Conservation (phyloP, 2,329 filamentous ascomycete genomes). For the Phaeophleospora eucalypticola region DNA sequence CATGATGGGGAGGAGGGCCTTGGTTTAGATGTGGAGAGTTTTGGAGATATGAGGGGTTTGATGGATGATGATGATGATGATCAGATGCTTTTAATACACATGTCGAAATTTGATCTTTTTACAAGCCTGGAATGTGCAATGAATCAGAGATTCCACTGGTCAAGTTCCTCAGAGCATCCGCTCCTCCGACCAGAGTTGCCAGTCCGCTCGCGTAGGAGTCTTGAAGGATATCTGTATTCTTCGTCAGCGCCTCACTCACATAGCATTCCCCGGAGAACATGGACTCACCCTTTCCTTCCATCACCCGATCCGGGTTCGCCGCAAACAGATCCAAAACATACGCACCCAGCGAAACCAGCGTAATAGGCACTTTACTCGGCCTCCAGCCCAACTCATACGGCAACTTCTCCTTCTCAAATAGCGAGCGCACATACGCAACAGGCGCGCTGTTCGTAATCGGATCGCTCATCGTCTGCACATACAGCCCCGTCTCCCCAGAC, state of each 20-base stretch:
- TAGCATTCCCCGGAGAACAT: neutral
- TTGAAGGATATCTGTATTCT: neutral
- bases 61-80: too few relatives aligned
- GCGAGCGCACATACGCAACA: conserved; percentile 27
- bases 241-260: neutral
- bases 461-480: conserved; percentile 29
- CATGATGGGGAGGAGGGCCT: conserved; percentile 1
- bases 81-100: too few relatives aligned
- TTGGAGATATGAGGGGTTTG: too few relatives aligned
- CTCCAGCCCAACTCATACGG: conserved; percentile 33
- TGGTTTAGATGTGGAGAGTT: too few relatives aligned
- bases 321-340: conserved; percentile 11
- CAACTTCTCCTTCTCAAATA: conserved; percentile 28
- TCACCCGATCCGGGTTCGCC: conserved; percentile 6
- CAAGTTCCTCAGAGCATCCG: conserved; percentile 5
- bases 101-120: too few relatives aligned
- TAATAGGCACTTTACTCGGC: conserved; percentile 9
- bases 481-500: conserved; percentile 34
- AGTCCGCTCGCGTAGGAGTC: conserved; percentile 5
- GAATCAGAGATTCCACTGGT: conserved; percentile 5
- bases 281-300: conserved; percentile 6
- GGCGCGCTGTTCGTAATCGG: conserved; percentile 26
- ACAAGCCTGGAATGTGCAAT: conserved; percentile 9
- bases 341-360: conserved; percentile 7
- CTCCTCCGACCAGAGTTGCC: conserved; percentile 3